A percentile compares a stretch with the other conserved stretches of the same genome.
Evolutionary conservation across 148 eudicot genomes (phyloP).

Genomic region (Arbutus unedo): DNA sequence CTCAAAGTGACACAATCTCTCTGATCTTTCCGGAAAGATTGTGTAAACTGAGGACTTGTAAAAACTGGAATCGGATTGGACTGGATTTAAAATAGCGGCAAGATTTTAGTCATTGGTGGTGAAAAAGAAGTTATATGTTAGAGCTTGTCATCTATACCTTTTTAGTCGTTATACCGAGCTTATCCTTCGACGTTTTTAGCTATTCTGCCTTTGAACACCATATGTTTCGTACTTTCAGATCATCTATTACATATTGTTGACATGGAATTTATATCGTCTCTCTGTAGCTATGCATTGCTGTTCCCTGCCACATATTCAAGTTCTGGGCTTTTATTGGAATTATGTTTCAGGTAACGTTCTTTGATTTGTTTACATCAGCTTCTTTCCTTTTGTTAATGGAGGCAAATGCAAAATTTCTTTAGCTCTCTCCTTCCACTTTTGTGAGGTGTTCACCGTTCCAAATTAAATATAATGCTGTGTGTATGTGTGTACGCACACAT

Average conservation of each 20-base stretch:
- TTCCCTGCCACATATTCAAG: conserved; percentile 91
- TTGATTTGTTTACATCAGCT: background rate
- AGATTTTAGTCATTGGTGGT: background rate
- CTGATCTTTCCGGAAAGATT: background rate
- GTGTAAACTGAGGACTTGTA: background rate
- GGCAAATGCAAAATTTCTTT: background rate
- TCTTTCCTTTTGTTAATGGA: background rate
- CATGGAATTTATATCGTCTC: conserved; percentile 11
- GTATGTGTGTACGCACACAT: background rate
- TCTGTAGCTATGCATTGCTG: conserved; percentile 84
- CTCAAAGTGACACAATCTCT: background rate
- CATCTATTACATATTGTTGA: conserved; percentile 3
- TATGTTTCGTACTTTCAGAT: background rate
- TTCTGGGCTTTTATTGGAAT: conserved; percentile 95
- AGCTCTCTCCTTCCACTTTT: background rate
- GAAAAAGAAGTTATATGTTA: background rate
- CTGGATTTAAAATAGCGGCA: background rate
- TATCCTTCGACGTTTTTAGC: background rate
- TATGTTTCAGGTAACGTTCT: conserved; percentile 76
- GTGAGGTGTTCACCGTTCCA: too few relatives aligned
- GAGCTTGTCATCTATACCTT: background rate
- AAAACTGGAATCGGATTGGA: background rate
- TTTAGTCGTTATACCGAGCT: background rate
- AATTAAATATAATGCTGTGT: background rate
- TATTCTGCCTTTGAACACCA: background rate